Evolutionary conservation across 192 early-diverging fungal genomes (phyloP).

Genomic region (Mycoemilia scoparia): DNA sequence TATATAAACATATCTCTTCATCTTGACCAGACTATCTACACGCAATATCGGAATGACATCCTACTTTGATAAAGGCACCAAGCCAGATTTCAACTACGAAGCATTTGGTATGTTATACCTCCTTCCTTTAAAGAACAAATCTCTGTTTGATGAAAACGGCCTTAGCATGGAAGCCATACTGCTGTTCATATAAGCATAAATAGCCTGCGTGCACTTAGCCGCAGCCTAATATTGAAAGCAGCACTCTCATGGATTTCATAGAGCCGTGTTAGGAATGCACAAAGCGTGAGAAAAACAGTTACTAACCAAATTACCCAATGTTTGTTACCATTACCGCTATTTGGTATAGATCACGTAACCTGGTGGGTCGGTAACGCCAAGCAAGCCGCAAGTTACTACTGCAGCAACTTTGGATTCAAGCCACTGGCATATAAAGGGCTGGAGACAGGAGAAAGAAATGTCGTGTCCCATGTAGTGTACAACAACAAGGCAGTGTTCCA

Average conservation of each 20-base stretch:
- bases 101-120: constrained; percentile 23
- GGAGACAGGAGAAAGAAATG: constrained; percentile 79
- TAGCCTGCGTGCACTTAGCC: too few species aligned
- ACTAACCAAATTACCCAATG: too few species aligned
- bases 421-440: constrained; percentile 86
- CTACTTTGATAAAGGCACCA: constrained; percentile 37
- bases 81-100: constrained; percentile 42
- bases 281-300: too few species aligned
- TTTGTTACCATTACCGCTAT: not conserved
- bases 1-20: too few species aligned
- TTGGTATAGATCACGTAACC: constrained; percentile 61
- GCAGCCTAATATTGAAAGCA: too few species aligned
- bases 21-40: too few species aligned
- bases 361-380: constrained; percentile 89
- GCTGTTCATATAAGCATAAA: too few species aligned
- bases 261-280: constrained; percentile 5
- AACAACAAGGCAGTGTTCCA: constrained; percentile 69
- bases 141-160: not conserved
- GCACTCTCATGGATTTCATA: too few species aligned
- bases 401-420: constrained; percentile 83
- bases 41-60: too few species aligned
- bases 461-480: constrained; percentile 71
- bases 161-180: too few species aligned
- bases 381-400: constrained; percentile 87
- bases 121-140: not conserved